These are phyloP conservation scores for Populus euphratica DNA, from an alignment of 345 rosid species.

Conservation along the genomic window DNA sequence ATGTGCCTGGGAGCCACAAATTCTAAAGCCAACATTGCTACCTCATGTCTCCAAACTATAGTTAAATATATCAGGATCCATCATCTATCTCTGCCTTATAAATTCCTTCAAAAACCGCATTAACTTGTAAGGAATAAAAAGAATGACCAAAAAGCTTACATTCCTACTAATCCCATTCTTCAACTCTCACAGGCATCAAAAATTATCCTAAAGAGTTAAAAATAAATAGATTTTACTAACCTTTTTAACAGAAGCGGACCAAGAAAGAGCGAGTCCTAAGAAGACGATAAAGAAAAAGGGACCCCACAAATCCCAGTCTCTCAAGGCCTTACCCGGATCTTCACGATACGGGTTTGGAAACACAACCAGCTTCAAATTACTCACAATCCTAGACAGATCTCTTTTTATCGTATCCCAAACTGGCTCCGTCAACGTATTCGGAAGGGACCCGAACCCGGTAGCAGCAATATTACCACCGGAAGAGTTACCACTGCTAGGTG, in stretches of 20 bases:
- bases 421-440: slow-evolving; percentile 92
- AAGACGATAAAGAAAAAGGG: slow-evolving; percentile 95
- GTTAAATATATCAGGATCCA: neutral
- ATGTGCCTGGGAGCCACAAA: neutral
- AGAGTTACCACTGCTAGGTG: neutral
- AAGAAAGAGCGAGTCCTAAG: slow-evolving; percentile 82
- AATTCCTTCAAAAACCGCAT: neutral
- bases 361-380: slow-evolving; percentile 93
- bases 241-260: slow-evolving; percentile 81
- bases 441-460: slow-evolving; percentile 69
- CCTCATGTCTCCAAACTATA: neutral
- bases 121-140: neutral
- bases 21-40: neutral
- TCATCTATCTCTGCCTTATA: neutral
- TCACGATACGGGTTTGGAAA: slow-evolving; percentile 88
- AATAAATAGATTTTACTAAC: slow-evolving; percentile 15
- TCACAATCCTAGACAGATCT: slow-evolving; percentile 90
- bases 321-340: slow-evolving; percentile 93
- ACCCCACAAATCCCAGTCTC: slow-evolving; percentile 99
- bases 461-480: slow-evolving; percentile 11
- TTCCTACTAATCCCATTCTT: neutral
- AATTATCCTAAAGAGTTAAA: neutral
- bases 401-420: slow-evolving; percentile 97
- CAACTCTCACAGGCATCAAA: neutral
- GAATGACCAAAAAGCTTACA: neutral